Conservation (phyloP, 2,329 filamentous ascomycete species). For the Ambrosiella beaveri region DNA sequence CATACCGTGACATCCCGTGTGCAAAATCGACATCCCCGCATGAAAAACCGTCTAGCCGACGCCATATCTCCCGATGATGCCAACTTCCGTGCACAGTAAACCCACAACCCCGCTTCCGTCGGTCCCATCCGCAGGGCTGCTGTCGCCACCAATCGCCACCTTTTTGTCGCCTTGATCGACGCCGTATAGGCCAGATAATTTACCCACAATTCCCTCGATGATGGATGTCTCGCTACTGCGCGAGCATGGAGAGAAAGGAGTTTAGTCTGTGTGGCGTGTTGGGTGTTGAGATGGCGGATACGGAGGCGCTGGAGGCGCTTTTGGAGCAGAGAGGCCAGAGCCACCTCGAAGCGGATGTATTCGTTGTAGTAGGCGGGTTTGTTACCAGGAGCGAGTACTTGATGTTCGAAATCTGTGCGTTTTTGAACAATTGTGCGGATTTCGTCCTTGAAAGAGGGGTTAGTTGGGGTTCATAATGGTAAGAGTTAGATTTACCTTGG, state of each 20-base stretch:
- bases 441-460: conserved; percentile 46
- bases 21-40: conserved; percentile 77
- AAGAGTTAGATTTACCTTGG: conserved; percentile 35
- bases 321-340: conserved; percentile 55
- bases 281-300: conserved; percentile 47
- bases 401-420: conserved; percentile 85
- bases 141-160: conserved; percentile 46
- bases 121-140: conserved; percentile 72
- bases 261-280: conserved; percentile 58
- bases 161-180: conserved; percentile 46
- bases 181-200: conserved; percentile 74
- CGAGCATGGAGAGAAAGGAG: conserved; percentile 84
- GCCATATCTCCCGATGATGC: conserved; percentile 76
- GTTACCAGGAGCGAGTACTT: conserved; percentile 65
- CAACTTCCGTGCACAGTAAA: conserved; percentile 62
- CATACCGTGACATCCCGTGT: conserved; percentile 57
- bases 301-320: conserved; percentile 72
- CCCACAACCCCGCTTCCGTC: conserved; percentile 67
- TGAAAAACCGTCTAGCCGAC: conserved; percentile 70
- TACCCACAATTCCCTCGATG: conserved; percentile 68
- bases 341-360: conserved; percentile 60
- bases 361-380: conserved; percentile 62
- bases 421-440: conserved; percentile 78
- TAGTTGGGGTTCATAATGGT: not conserved
- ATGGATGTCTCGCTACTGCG: conserved; percentile 67